A percentile compares a stretch with the other conserved stretches of the same genome.
Evolutionary conservation across 1,284 basidiomycete genomes (phyloP).

Genomic region (Tylopilus orsonianus): DNA sequence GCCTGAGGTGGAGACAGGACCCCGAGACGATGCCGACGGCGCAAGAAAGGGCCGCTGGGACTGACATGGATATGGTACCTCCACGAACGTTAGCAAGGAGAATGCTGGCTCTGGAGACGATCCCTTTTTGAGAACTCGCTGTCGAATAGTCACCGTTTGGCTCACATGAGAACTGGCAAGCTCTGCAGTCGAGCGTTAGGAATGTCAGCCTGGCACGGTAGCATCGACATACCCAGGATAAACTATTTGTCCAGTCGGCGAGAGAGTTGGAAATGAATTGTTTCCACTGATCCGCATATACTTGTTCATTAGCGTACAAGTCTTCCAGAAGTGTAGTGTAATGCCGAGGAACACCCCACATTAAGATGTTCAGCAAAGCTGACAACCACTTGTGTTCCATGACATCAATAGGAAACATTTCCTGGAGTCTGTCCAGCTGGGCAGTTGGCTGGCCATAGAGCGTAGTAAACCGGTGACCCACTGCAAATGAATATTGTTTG

Average conservation of each 20-base stretch:
- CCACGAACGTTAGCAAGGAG: constrained; percentile 28
- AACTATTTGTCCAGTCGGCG: constrained; percentile 31
- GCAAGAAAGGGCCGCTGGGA: constrained; percentile 28
- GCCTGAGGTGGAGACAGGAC: constrained; percentile 30
- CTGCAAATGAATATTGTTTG: constrained; percentile 12
- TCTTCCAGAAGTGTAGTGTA: constrained; percentile 29
- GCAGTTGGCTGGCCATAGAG: constrained; percentile 29
- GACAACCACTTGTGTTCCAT: constrained; percentile 27
- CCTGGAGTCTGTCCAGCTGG: constrained; percentile 34
- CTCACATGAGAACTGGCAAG: constrained; percentile 32
- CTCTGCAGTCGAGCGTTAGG: constrained; percentile 24
- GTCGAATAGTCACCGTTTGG: neutral
- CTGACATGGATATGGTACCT: constrained; percentile 20
- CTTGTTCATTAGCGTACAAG: constrained; percentile 33
- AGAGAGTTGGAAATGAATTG: constrained; percentile 27
- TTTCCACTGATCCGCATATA: constrained; percentile 37
- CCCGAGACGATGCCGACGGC: constrained; percentile 29
- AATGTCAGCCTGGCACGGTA: neutral
- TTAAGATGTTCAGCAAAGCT: constrained; percentile 9
- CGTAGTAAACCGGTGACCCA: constrained; percentile 30
- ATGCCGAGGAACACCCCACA: constrained; percentile 33
- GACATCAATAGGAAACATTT: constrained; percentile 23
- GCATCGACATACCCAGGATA: constrained; percentile 26
- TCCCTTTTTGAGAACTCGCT: neutral
- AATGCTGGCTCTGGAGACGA: constrained; percentile 21